Evolutionary conservation across 345 rosid genomes (phyloP), one percentile per base, ranked within the genome.

Genomic region (Eucalyptus leucophloia): DNA sequence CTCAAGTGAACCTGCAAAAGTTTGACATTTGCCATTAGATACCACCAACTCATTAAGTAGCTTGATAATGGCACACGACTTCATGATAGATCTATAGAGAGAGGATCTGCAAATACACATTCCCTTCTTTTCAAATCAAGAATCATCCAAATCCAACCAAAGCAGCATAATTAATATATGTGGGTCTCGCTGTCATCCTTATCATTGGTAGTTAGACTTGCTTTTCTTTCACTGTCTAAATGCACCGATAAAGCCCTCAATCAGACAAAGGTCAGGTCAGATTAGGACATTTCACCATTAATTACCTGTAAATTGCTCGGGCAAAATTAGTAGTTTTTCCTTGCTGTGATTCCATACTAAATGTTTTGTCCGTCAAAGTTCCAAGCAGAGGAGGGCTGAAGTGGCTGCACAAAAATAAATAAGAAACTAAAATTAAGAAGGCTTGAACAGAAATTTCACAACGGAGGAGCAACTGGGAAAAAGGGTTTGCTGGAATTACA

Each of bases 361-460:
- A 93, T 93, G 92, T 93, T 94, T 24, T 95, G 97, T 49, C 93
- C 88, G 90, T 93, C 95, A 91, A 92, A 92, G 91, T 93, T 94
- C 98, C 97, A 97, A 82, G 89, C 87, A 49, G 94, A 87, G 87
- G 95, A 88, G 56, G 95, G 91, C 89, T 93, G 95, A 51, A 92
- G 87, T 90, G 94, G 96, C 94, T 96, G 95, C 92, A 88, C 91
- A 88, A 44, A 7, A 87, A 44, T 49, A 54, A 21, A 86, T 83
- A 87, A 47, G 42, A 13, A 17, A 83, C 24, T 49, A 7, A 86
- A 37, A 49, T 88, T 13, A 54, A 88, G 44, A 51, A 83, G 37
- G 32, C 51, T 12, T 56, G 30, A 3, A n/a, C 58, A 26, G 44
- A 69, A 89, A 86, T 89, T 67, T 87, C 86, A 34, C 83, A 12